Base-by-base conservation (phyloP, 1,139 yeast genomes). In the Debaryomyces sp. region DNA sequence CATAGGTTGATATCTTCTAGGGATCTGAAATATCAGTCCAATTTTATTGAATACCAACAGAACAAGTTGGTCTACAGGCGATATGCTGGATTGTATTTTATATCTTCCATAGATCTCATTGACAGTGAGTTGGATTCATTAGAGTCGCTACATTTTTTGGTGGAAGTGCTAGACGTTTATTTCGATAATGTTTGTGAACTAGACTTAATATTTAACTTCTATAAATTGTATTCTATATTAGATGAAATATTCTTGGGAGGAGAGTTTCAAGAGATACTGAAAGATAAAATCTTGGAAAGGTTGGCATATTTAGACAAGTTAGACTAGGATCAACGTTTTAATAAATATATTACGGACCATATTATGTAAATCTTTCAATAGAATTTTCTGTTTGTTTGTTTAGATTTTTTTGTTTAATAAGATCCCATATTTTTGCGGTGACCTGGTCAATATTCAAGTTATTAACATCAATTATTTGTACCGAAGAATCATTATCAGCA, bases 161-260 rank as follows among this genome's bases (percentile, higher is more conserved):
- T 94, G 23, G 97, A 94, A 66, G 82, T 91, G 9, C 71, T 94
- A 51, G 99, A 94, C 64, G 77, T 85, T 6, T 90, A 87, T 65
- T 94, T 94, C 61, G 76, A 81, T 54, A 91, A 87, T 60, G 99
- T 94, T n/a, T 92, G 98, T 70, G 99, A 94, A 68, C 77, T 94
- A 58, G 99, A 94, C 64, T 78, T 89, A 50, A 91, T 89, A 21
- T 89, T 88, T 69, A 87, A 87, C 64, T 89, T 89, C 65, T 82
- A 84, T 68, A 87, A 85, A 63, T 80, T 87, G 23, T 86, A 88
- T 63, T 73, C 76, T 53, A 82, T 88, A 10, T 63, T 89, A 52
- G 96, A 89, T 63, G 95, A 88, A 62, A 76, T 89, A 60, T 87
- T 83, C 62, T 64, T 86, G 45, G 92, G 89, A 8, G 96, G 96